Percentiles rank a stretch among this genome's conserved stretches.
phyloP scores from a whole-genome alignment of 1,139 yeast species.

The Candida mesenterica region DNA sequence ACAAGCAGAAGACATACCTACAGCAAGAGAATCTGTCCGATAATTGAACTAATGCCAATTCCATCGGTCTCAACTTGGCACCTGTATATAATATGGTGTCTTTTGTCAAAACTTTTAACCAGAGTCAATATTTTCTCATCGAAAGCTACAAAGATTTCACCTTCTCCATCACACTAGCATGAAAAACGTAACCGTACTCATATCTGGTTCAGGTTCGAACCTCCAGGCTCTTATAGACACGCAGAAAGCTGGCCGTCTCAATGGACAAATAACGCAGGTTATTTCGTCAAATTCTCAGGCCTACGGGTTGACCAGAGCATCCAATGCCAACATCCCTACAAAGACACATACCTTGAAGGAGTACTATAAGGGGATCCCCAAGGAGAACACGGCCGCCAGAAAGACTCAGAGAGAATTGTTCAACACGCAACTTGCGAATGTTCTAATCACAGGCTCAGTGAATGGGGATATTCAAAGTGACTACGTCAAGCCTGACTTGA shows the following conservation, averaged over 20 bases:
- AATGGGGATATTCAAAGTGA: constrained; percentile 20
- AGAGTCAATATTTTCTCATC: no score
- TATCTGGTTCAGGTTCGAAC: constrained; percentile 93
- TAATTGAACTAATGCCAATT: no score
- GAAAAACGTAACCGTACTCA: constrained; percentile 63
- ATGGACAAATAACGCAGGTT: constrained; percentile 67
- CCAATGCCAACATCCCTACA: constrained; percentile 63
- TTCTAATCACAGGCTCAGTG: constrained; percentile 52
- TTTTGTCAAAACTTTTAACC: no score
- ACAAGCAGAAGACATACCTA: no score
- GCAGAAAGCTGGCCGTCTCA: constrained; percentile 37
- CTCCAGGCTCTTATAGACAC: constrained; percentile 92
- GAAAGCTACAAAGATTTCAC: no score
- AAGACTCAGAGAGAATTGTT: constrained; percentile 61
- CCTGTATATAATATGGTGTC: no score
- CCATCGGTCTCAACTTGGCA: no score
- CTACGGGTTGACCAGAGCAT: constrained; percentile 80
- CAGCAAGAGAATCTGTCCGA: no score
- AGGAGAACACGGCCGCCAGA: constrained; percentile 58
- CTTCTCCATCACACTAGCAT: no score
- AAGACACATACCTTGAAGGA: constrained; percentile 65
- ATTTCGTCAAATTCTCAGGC: constrained; percentile 83
- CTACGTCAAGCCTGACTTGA: constrained; percentile 65
- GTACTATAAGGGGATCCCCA: constrained; percentile 76
- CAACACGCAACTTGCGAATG: constrained; percentile 72